phyloP scores from a whole-genome alignment of 164 flowering plant species.

The Berberis thunbergii region DNA sequence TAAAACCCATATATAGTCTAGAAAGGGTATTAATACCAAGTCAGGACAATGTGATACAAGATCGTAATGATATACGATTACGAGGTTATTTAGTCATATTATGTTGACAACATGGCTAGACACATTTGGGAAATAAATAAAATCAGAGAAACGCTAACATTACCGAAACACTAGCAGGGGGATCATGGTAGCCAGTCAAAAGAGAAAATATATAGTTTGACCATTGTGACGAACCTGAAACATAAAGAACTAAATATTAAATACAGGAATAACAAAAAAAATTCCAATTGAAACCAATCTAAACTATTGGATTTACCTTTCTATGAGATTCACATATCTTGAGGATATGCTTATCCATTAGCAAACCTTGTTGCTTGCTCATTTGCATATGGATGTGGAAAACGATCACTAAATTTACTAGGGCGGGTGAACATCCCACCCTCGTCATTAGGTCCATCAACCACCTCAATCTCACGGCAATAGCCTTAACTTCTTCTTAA shows the following conservation, averaged over 20 bases:
- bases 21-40: too few relatives aligned
- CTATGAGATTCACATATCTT: slow-evolving; percentile 78
- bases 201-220: slow-evolving; percentile 89
- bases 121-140: background rate
- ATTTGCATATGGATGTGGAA: slow-evolving; percentile 75
- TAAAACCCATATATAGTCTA: too few relatives aligned
- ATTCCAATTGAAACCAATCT: background rate
- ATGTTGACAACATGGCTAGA: too few relatives aligned
- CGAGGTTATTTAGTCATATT: too few relatives aligned
- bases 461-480: slow-evolving; percentile 92
- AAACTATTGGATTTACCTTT: slow-evolving; percentile 40
- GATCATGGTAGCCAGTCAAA: slow-evolving; percentile 83
- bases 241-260: background rate
- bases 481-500: slow-evolving; percentile 31
- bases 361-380: slow-evolving; percentile 86
- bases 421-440: slow-evolving; percentile 93
- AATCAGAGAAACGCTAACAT: slow-evolving; percentile 4
- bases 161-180: slow-evolving; percentile 87
- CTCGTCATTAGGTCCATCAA: slow-evolving; percentile 88
- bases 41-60: too few relatives aligned
- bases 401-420: slow-evolving; percentile 80
- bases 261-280: background rate
- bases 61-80: too few relatives aligned
- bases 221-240: slow-evolving; percentile 90
- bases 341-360: slow-evolving; percentile 90